phyloP scores from a whole-genome alignment of 2,329 filamentous ascomycete species.

The Aureobasidium mangrovei region DNA sequence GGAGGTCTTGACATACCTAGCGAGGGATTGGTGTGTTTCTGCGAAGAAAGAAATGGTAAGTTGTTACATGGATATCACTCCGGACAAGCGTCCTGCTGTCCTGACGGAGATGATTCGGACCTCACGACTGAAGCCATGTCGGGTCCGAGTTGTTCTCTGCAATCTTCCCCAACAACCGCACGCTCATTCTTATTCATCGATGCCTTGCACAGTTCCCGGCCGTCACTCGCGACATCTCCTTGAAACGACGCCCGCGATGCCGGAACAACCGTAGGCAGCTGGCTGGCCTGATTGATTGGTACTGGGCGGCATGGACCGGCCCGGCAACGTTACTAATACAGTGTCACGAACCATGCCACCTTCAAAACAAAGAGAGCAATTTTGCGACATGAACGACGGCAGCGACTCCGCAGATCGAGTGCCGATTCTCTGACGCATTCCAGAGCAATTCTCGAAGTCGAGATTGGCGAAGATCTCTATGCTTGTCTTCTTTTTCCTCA shows the following conservation, averaged over 20 bases:
- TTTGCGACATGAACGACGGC: not conserved
- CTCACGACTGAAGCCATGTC: not conserved
- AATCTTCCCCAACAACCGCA: too few relatives aligned
- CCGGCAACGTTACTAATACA: not conserved
- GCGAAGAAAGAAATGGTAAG: too few relatives aligned
- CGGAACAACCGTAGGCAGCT: not conserved
- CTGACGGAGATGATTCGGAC: conserved; percentile 1
- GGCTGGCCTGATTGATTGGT: not conserved
- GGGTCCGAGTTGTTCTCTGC: not conserved
- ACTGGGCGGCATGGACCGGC: not conserved
- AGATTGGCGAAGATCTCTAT: not conserved
- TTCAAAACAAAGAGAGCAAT: not conserved
- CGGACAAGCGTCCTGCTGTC: not conserved
- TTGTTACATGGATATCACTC: too few relatives aligned
- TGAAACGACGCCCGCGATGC: not conserved
- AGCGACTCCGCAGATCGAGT: not conserved
- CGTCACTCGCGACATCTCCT: not conserved
- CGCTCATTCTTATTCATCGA: not conserved
- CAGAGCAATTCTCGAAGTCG: not conserved
- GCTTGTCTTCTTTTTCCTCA: not conserved
- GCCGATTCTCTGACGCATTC: not conserved
- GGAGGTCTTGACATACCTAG: too few relatives aligned
- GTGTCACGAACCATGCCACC: not conserved
- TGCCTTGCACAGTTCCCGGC: not conserved
- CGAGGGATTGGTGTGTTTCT: too few relatives aligned